phyloP scores from a whole-genome alignment of 148 eudicot genomes.

The Vaccinium macrocarpon region DNA sequence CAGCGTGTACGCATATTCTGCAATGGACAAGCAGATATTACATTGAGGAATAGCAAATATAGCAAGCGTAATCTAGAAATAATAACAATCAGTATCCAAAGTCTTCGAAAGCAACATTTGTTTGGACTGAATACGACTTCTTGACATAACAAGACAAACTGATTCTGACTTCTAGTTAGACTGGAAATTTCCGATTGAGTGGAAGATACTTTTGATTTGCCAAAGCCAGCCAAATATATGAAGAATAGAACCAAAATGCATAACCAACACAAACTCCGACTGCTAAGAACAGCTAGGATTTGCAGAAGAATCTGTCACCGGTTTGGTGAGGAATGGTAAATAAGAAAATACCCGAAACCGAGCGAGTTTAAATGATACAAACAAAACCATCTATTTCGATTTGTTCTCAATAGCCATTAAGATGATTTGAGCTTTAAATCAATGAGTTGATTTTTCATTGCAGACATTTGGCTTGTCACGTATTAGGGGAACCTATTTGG shows the following conservation, averaged over 20 bases:
- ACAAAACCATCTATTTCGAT: not conserved
- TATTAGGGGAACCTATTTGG: not conserved
- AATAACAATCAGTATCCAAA: not conserved
- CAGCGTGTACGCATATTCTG: constrained; percentile 95
- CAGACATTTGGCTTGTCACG: not conserved
- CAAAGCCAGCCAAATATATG: not conserved
- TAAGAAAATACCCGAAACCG: not conserved
- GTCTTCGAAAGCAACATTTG: not conserved
- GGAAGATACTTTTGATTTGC: not conserved
- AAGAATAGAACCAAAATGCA: not conserved
- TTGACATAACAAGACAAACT: not conserved
- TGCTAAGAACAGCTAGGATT: not conserved
- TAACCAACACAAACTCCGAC: not conserved
- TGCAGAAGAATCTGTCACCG: not conserved
- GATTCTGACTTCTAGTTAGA: not conserved
- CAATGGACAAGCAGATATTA: not conserved
- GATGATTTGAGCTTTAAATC: not conserved
- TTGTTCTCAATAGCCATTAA: not conserved
- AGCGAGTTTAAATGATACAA: not conserved
- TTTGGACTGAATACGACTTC: not conserved
- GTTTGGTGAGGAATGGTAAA: not conserved
- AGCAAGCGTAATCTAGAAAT: not conserved
- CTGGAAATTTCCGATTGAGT: not conserved
- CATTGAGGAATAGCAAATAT: not conserved
- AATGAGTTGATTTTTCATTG: not conserved